phyloP scores from a whole-genome alignment of 2,329 filamentous ascomycete species.

The Aspergillus sojae region DNA sequence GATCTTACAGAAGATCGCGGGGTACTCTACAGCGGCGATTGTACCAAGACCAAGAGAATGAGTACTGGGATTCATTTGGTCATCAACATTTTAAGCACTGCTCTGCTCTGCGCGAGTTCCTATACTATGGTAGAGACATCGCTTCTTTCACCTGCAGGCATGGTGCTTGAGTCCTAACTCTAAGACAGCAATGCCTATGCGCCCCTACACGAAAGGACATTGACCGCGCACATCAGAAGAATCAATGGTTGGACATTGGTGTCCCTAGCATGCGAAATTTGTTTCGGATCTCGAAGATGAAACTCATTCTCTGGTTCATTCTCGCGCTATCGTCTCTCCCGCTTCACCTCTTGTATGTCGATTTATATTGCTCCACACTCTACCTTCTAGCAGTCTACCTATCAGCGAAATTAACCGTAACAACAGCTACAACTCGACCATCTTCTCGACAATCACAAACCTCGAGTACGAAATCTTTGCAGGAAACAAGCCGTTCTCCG shows the following conservation, averaged over 20 bases:
- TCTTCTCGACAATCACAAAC: neutral
- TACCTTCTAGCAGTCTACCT: neutral
- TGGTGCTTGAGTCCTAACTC: neutral
- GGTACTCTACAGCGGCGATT: constrained; percentile 5
- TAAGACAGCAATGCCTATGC: constrained; percentile 11
- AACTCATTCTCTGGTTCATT: neutral
- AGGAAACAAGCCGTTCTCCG: constrained; percentile 1
- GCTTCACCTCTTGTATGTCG: constrained; percentile 10
- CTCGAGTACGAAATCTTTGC: constrained; percentile 3
- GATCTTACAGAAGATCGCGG: neutral
- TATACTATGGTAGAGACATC: constrained; percentile 9
- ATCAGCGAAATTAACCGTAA: neutral
- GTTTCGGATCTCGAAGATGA: neutral
- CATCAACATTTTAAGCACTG: constrained; percentile 15
- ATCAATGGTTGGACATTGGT: constrained; percentile 12
- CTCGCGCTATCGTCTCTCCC: constrained; percentile 4
- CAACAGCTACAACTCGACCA: neutral
- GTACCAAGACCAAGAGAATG: neutral
- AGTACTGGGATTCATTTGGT: constrained; percentile 9
- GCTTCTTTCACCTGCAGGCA: neutral
- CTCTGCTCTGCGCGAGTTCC: constrained; percentile 11
- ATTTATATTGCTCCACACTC: neutral
- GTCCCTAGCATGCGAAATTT: constrained; percentile 5
- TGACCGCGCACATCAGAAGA: constrained; percentile 5
- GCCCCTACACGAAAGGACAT: constrained; percentile 10